A percentile compares a stretch with the other conserved stretches of the same genome.
These are phyloP conservation scores for Prunus fruticosa DNA, from an alignment of 306 rosid species.

Conservation along the genomic window DNA sequence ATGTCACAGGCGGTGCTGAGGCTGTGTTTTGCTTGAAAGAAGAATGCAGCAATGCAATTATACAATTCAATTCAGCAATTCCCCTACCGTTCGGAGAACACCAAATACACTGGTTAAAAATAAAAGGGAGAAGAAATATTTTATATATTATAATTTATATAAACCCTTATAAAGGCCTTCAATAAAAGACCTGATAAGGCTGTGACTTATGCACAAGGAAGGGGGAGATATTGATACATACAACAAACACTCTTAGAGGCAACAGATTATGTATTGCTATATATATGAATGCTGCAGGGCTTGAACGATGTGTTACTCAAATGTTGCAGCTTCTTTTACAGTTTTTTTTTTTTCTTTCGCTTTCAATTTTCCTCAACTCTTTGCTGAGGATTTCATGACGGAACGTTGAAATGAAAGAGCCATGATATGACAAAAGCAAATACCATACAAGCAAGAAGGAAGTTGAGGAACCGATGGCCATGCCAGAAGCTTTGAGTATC, in stretches of 20 bases:
- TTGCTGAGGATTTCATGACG: conserved; percentile 29
- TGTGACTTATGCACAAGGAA: conserved; percentile 19
- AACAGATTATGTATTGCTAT: conserved; percentile 13
- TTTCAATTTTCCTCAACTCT: conserved; percentile 10
- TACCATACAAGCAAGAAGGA: conserved; percentile 90
- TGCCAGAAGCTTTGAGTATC: conserved; percentile 87
- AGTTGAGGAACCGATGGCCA: conserved; percentile 89
- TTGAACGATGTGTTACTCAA: conserved; percentile 13
- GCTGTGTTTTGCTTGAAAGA: neutral
- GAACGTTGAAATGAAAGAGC: conserved; percentile 86
- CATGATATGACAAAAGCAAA: conserved; percentile 94
- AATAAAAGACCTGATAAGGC: conserved; percentile 28
- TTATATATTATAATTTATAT: neutral
- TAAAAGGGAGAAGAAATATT: neutral
- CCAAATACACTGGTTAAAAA: neutral
- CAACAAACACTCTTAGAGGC: conserved; percentile 22
- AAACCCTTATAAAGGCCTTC: conserved; percentile 12
- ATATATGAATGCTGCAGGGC: conserved; percentile 20
- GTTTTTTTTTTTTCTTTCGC: conserved; percentile 13
- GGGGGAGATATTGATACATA: conserved; percentile 23
- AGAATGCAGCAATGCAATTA: neutral
- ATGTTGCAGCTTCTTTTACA: neutral
- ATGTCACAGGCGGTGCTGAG: no score
- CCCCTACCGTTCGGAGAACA: neutral
- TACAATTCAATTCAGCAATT: neutral